Evolutionary conservation across 2,329 filamentous ascomycete species (phyloP).

Genomic region (Sporothrix globosa): DNA sequence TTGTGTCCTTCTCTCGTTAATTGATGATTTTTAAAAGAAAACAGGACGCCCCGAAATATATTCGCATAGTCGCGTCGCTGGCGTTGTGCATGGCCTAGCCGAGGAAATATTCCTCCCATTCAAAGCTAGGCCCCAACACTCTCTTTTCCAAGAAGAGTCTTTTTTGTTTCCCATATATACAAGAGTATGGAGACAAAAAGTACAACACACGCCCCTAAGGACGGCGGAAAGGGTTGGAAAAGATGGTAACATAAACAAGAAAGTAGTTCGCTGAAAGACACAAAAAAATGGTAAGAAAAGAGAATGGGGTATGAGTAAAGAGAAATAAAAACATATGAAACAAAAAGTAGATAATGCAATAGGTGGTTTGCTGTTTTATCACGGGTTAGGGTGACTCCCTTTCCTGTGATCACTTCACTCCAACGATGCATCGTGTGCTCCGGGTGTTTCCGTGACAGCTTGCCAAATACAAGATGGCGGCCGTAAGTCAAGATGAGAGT

Average conservation of each 20-base stretch:
- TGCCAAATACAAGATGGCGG: neutral
- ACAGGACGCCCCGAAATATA: neutral
- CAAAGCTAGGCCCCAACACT: neutral
- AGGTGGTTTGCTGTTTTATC: neutral
- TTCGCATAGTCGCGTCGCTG: neutral
- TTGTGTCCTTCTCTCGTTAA: neutral
- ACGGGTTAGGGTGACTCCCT: neutral
- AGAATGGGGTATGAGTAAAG: slow-evolving; percentile 27
- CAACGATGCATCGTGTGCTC: neutral
- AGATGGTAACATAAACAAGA: neutral
- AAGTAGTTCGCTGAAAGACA: slow-evolving; percentile 16
- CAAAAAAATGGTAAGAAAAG: slow-evolving; percentile 3
- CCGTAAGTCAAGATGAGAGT: neutral
- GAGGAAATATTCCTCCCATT: neutral
- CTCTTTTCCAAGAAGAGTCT: neutral
- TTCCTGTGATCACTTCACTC: neutral
- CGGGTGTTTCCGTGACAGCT: neutral
- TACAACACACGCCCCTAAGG: neutral
- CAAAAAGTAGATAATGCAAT: neutral
- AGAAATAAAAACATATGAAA: slow-evolving; percentile 6
- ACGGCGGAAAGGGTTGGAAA: neutral
- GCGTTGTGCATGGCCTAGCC: neutral
- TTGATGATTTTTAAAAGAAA: neutral
- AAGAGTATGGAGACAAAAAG: slow-evolving; percentile 19
- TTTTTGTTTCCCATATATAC: slow-evolving; percentile 23